Base-by-base conservation (phyloP, 768 basidiomycete species). In the Tremella mesenterica region DNA sequence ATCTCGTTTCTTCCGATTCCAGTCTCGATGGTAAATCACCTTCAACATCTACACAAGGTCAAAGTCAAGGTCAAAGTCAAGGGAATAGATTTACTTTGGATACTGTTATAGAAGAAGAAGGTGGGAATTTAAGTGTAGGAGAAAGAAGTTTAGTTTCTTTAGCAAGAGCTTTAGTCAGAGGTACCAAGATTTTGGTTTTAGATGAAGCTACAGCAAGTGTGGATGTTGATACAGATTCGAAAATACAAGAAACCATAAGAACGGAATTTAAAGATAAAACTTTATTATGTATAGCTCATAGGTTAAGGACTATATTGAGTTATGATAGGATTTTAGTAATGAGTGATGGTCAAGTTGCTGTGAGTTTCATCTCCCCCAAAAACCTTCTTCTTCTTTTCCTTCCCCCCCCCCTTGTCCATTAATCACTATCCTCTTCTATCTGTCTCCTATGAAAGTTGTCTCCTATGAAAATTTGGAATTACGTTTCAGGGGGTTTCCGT, bases 201-300 rank as follows among this genome's bases (percentile, higher is more conserved):
- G 91, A 95, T 68, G 90, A 92, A 76, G 89, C 89, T 0, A 91
- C 88, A 45, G 84, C 86, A n/a, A 86, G 85, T 10, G 86, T 90
- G 26, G 88, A 90, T 81, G 76, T 66, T 85, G 88, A 87, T 73
- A 92, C 88, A 0, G 91, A 95, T 75, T 76, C 82, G 53, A 87
- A 86, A 70, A 90, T 97, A 55, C 91, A 95, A 68, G 80, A 85
- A 58, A 93, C 91, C 4, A 93, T 96, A 57, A 79, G 86, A 1
- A 77, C 77, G 45, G 87, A 93, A 75, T 96, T 93, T 76, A 75
- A 79, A 39, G 84, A 89, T 70, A 82, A 84, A 58, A 93, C 91
- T 0, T 80, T 92, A 50, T 73, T 92, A 14, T 89, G 86, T 72
- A 91, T 92, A 56, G 86, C 86, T 56, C 88, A 93, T 72, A 85